Base-by-base conservation (phyloP, 345 rosid species). In the Populus davidiana region DNA sequence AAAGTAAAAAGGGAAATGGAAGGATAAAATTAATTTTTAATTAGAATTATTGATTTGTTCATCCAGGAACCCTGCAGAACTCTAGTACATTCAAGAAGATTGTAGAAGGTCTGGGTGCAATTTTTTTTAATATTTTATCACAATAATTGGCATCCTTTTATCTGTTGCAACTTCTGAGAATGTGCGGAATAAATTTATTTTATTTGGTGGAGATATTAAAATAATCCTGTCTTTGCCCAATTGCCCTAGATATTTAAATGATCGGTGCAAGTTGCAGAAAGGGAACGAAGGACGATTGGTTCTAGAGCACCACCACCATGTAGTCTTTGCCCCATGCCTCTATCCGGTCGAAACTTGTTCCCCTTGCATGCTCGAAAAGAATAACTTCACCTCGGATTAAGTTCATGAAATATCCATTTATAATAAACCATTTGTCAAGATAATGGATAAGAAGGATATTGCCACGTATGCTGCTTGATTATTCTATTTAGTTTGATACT, bases 51-150 rank as follows among this genome's bases (percentile, higher is more conserved):
- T 44, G 0, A 44, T 44, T 44, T 44, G 17, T 44, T 44, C 50
- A 3, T 13, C 4, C 11, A 44, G 50, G 11, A 44, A 52, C 61
- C 9, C 23, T 20, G 23, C 23, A 52, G 8, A 31, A 41, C 14
- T 79, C 77, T 73, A 77, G 80, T 33, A 62, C 39, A 6, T 77
- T 70, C 70, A 62, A 70, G 80, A 77, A 70, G 75, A 29, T 25
- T 77, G 80, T 63, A 70, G 27, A 70, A 62, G 67, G 59, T 31
- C 8, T 25, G 2, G 50, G 17, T 11, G 17, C 1, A 3, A 33
- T 3, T 11, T 44, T 3, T 44, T 44, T 13, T 3, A 44, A 12
- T 44, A 44, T 13, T 13, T 0, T 44, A 2, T 17, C 59, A 52
- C 59, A 52, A 52, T 20, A 52, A 52, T 20, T 52, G 8, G n/a